These are phyloP conservation scores for Aspergillus sclerotioniger DNA, from an alignment of 495 filamentous ascomycete genomes.

Conservation along the genomic window DNA sequence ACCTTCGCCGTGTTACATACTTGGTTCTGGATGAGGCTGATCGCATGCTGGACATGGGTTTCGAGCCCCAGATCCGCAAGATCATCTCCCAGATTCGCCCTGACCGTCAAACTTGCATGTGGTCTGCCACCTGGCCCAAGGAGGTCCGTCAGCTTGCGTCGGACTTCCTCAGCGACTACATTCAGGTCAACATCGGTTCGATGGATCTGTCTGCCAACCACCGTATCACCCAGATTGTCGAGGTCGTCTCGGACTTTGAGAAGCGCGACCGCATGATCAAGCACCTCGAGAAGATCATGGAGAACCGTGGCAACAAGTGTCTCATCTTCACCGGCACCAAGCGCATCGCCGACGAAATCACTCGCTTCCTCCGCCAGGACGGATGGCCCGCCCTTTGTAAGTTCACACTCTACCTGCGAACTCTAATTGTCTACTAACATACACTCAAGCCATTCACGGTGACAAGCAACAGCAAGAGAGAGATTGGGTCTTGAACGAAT, in stretches of 20 bases:
- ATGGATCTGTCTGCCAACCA: constrained; percentile 97
- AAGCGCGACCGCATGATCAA: constrained; percentile 98
- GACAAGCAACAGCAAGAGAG: constrained; percentile 99
- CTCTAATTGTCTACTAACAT: constrained; percentile 43
- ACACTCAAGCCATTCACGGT: constrained; percentile 79
- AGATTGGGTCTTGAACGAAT: constrained; percentile 99
- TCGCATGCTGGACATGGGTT: constrained; percentile 99
- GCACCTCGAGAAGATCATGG: constrained; percentile 98
- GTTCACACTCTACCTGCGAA: constrained; percentile 30
- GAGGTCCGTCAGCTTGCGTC: constrained; percentile 94
- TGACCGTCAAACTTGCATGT: constrained; percentile 99
- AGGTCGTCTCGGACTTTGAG: constrained; percentile 92
- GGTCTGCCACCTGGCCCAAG: constrained; percentile 99
- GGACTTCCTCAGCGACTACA: constrained; percentile 94
- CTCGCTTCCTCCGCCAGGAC: constrained; percentile 96
- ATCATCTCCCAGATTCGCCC: constrained; percentile 97
- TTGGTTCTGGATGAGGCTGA: constrained; percentile 98
- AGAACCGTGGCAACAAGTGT: constrained; percentile 87
- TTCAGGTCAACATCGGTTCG: constrained; percentile 98
- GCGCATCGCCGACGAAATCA: constrained; percentile 97
- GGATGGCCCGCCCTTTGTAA: constrained; percentile 97
- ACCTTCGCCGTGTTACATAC: constrained; percentile 96
- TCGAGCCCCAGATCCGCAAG: constrained; percentile 98
- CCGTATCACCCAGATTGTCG: constrained; percentile 95
- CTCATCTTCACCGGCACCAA: constrained; percentile 98